Base-by-base conservation (phyloP, 1,284 basidiomycete species). In the Microbotryum saponariae region DNA sequence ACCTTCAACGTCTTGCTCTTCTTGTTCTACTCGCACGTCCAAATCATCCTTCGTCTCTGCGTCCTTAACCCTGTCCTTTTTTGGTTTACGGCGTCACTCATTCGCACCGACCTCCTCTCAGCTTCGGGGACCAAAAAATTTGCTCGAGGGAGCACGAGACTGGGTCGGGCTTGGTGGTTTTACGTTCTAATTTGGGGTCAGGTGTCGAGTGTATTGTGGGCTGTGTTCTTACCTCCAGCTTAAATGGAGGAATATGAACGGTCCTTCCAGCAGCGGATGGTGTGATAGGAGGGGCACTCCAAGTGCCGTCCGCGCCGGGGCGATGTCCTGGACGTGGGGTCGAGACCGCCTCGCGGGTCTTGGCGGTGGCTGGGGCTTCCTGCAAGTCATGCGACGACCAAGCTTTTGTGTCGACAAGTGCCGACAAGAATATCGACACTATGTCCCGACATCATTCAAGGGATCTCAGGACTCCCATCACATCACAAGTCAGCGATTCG, bases 141-240 rank as follows among this genome's bases (percentile, higher is more conserved):
- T 50, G 27, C 63, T 55, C 51, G 23, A 59, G 49, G 52, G 52
- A 45, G 20, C 31, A 31, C 7, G 73, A 71, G 71, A 46, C 6
- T 48, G 61, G 71, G 65, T 21, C 54, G 51, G 60, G 18, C 64
- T 54, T 89, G 88, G 83, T 75, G 89, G 7, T 74, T 73, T 9
- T 96, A 91, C 85, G 84, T 83, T 53, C 73, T 86, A 1, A 66
- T 87, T 0, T 97, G 92, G 90, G 85, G 86, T 2, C 74, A 79
- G 1, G 72, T 85, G 6, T 85, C 85, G 6, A 75, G 86, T n/a
- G 81, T 91, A 6, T 78, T 94, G 3, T 97, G 91, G 89, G 82
- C 80, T 1, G 83, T 83, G 2, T 94, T 93, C 73, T 82, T 94
- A 51, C 93, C 94, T 0, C 94, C 94, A 18, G 93, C 93, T 0